Percentiles rank a stretch among this genome's conserved stretches.
These are phyloP conservation scores for Phytopythium kandeliae DNA, from an alignment of 352 stramenopile species.

Conservation along the genomic window DNA sequence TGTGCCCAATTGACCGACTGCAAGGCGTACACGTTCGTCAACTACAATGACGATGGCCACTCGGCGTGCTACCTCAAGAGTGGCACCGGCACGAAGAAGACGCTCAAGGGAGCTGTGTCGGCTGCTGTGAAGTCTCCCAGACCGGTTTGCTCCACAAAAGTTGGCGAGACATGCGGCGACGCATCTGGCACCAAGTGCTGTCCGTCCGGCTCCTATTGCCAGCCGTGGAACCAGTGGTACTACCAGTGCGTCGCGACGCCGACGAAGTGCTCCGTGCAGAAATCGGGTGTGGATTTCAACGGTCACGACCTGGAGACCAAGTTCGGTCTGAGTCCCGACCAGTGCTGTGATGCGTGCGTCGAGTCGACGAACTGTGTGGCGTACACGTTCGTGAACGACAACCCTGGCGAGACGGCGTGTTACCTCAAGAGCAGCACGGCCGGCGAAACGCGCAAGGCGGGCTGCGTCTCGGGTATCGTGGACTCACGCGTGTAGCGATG, in stretches of 20 bases:
- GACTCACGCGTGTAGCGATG: too few species aligned
- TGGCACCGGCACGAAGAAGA: too few species aligned
- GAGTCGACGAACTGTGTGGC: conserved; percentile 18
- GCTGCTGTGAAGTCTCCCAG: too few species aligned
- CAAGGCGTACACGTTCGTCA: too few species aligned
- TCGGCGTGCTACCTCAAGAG: too few species aligned
- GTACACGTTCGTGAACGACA: conserved; percentile 40
- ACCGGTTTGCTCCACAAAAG: conserved; percentile 4
- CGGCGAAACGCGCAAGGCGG: conserved; percentile 7
- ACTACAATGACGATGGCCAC: too few species aligned
- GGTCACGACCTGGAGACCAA: conserved; percentile 18
- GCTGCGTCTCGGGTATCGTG: conserved; percentile 28
- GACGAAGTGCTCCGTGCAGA: conserved; percentile 15
- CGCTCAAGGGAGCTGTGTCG: too few species aligned
- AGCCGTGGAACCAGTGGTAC: conserved; percentile 15
- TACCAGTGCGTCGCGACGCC: conserved; percentile 20
- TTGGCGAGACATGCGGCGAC: conserved; percentile 5
- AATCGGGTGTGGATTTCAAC: conserved; percentile 25
- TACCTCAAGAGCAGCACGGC: conserved; percentile 29
- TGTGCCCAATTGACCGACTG: too few species aligned
- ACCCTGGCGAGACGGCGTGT: conserved; percentile 18
- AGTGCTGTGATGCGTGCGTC: conserved; percentile 23
- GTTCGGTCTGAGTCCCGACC: conserved; percentile 17
- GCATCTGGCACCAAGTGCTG: conserved; percentile 12
- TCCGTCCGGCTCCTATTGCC: conserved; percentile 12